phyloP scores from a whole-genome alignment of 306 rosid species.

The Malus orientalis region DNA sequence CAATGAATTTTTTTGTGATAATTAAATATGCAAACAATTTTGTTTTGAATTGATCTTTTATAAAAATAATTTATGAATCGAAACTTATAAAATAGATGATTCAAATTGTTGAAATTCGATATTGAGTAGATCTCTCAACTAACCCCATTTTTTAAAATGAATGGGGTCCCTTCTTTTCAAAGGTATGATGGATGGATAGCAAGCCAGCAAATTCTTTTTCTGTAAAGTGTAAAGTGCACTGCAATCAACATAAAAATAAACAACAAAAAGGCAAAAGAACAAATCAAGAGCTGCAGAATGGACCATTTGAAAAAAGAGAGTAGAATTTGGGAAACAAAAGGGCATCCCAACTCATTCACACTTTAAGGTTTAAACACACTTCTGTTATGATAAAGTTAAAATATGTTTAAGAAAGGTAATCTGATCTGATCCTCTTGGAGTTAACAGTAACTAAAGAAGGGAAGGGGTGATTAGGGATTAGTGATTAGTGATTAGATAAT shows the following conservation, averaged over 20 bases:
- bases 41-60: no score
- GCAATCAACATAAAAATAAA: neutral
- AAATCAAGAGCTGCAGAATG: neutral
- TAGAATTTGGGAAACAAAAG: no score
- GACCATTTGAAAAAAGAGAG: neutral
- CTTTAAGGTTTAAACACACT: neutral
- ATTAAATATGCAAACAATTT: no score
- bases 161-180: no score
- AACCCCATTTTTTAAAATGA: no score
- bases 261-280: neutral
- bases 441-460: neutral
- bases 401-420: neutral
- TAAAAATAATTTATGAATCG: fast-evolving
- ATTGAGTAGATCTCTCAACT: no score
- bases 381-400: neutral
- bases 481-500: neutral
- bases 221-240: neutral
- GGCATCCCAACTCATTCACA: neutral
- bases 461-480: neutral
- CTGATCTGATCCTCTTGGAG: no score
- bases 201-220: neutral
- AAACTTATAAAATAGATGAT: no score
- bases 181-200: no score
- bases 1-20: no score
- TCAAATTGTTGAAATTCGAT: no score